Conservation (phyloP, 148 eudicot genomes). For the Silene conica region DNA sequence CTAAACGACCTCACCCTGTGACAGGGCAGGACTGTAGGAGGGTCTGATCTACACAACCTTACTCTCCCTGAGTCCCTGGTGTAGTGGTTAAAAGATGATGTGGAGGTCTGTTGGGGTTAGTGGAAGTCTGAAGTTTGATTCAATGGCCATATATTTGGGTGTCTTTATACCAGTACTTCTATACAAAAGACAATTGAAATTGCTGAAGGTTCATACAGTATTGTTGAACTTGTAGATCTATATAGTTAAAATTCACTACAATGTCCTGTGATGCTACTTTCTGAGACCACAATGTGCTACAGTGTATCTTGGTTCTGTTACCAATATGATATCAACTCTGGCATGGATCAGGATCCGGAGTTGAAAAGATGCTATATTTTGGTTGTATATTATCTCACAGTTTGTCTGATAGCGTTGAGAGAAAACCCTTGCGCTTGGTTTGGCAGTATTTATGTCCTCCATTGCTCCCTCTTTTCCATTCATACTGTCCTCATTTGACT, state of each 20-base stretch:
- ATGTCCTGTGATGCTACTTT: neutral
- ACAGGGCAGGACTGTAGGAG: neutral
- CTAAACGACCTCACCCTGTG: neutral
- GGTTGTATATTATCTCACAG: neutral
- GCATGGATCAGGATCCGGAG: too few relatives aligned
- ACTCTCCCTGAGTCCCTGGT: neutral
- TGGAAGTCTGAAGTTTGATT: too few relatives aligned
- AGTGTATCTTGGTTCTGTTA: neutral
- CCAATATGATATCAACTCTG: too few relatives aligned
- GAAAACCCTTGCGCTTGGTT: slow-evolving; percentile 4
- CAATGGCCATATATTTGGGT: neutral
- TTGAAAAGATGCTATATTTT: neutral
- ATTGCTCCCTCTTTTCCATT: neutral
- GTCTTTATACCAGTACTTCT: neutral
- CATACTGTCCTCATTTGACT: neutral
- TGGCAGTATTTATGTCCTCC: neutral
- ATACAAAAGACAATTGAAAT: neutral
- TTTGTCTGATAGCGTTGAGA: neutral
- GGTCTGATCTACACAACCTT: neutral
- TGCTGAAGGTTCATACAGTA: neutral
- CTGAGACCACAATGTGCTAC: neutral
- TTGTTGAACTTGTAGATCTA: neutral
- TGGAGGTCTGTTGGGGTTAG: neutral
- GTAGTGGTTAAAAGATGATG: neutral
- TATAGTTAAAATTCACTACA: neutral